Evolutionary conservation across 331 rosid genomes (phyloP).

Genomic region (Quercus lobata): DNA sequence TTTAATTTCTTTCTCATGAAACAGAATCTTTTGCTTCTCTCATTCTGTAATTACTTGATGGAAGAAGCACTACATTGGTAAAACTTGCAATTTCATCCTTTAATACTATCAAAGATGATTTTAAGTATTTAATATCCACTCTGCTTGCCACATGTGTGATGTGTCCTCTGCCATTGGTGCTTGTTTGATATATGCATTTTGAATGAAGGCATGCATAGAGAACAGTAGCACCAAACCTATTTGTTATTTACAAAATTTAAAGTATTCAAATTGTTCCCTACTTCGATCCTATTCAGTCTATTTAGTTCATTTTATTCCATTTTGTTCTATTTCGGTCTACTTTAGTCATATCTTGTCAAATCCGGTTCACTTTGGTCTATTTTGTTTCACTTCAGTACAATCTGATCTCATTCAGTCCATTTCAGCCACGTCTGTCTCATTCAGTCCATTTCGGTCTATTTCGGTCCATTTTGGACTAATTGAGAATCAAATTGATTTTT

Average conservation of each 20-base stretch:
- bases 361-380: no score
- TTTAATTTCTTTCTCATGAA: not conserved
- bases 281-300: no score
- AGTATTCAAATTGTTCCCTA: not conserved
- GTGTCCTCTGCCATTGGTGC: not conserved
- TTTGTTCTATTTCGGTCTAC: slow-evolving; percentile 1
- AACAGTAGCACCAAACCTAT: not conserved
- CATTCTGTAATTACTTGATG: not conserved
- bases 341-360: no score
- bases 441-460: no score
- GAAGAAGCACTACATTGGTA: not conserved
- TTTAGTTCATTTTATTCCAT: no score
- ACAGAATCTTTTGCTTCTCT: not conserved
- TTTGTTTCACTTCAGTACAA: no score
- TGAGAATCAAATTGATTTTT: no score
- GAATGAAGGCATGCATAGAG: not conserved
- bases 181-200: not conserved
- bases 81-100: not conserved
- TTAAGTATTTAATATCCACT: not conserved
- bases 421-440: no score
- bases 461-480: no score
- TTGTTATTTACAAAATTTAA: not conserved
- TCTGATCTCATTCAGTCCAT: no score
- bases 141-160: not conserved
- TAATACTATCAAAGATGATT: not conserved